Conservation (phyloP, 2,329 filamentous ascomycete genomes). For the Exserohilum rostratum region DNA sequence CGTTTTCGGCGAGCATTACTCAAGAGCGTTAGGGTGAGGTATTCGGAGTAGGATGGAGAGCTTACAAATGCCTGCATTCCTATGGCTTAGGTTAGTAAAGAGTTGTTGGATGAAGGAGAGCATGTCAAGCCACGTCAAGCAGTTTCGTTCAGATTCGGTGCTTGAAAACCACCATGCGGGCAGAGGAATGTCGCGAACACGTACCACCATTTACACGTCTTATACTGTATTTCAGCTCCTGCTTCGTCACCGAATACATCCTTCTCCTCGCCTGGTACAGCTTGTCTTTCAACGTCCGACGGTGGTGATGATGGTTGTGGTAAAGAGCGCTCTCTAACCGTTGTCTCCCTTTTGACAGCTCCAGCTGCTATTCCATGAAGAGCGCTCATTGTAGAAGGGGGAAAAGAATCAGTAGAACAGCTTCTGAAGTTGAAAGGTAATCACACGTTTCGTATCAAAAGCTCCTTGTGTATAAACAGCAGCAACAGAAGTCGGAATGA, state of each 20-base stretch:
- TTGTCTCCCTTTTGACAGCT: background rate
- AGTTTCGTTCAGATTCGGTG: background rate
- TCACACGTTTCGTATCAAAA: background rate
- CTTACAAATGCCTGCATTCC: constrained; percentile 7
- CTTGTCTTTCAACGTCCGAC: constrained; percentile 23
- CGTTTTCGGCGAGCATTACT: constrained; percentile 66
- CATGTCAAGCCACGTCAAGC: background rate
- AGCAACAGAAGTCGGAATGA: background rate
- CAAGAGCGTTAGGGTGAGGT: background rate
- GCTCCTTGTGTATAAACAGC: background rate
- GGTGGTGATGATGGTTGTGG: background rate
- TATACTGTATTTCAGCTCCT: constrained; percentile 56
- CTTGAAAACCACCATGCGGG: background rate
- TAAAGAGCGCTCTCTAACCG: background rate
- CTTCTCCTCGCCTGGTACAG: background rate
- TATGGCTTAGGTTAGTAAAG: background rate
- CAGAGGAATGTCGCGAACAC: background rate
- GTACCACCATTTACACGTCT: constrained; percentile 58
- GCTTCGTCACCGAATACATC: constrained; percentile 38
- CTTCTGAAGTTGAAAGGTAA: no score
- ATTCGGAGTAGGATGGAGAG: background rate
- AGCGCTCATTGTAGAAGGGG: background rate
- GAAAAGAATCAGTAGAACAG: background rate
- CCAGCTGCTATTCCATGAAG: background rate
- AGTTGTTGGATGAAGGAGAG: background rate